phyloP scores from a whole-genome alignment of 2,329 filamentous ascomycete genomes.

The Bretziella fagacearum region DNA sequence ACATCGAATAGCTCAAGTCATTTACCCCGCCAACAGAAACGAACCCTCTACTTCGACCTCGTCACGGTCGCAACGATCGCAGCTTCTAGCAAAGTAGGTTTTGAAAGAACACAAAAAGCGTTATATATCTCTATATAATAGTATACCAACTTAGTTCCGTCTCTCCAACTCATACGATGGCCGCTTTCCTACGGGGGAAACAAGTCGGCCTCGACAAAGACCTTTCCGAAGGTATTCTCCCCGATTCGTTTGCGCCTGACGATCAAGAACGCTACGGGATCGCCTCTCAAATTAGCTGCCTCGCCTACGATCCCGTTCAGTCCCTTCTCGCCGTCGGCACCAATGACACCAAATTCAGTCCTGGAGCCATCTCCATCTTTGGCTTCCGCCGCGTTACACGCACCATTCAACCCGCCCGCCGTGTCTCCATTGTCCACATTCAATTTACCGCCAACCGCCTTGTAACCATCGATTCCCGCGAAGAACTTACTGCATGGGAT shows the following conservation, averaged over 20 bases:
- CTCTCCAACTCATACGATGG: constrained; percentile 37
- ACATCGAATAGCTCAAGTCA: no score
- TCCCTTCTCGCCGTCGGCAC: constrained; percentile 87
- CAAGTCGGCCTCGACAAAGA: constrained; percentile 87
- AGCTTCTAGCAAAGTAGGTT: no score
- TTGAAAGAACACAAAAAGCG: no score
- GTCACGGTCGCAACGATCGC: no score
- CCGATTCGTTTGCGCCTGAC: constrained; percentile 66
- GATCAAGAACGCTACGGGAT: constrained; percentile 73
- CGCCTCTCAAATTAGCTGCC: constrained; percentile 58
- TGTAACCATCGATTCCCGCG: constrained; percentile 67
- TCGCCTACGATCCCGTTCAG: constrained; percentile 87
- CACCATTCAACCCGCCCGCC: constrained; percentile 51
- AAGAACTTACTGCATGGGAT: constrained; percentile 73
- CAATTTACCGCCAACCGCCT: constrained; percentile 80
- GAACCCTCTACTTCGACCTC: no score
- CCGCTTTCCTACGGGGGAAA: constrained; percentile 76
- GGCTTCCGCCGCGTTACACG: constrained; percentile 68
- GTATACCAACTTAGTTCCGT: background rate
- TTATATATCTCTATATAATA: no score
- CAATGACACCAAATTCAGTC: constrained; percentile 67
- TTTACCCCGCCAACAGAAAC: no score
- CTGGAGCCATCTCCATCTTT: constrained; percentile 76
- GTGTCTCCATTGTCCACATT: constrained; percentile 57
- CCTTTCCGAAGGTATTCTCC: constrained; percentile 62